Evolutionary conservation across 2,329 filamentous ascomycete genomes (phyloP).

Genomic region (Diaporthe batatas): DNA sequence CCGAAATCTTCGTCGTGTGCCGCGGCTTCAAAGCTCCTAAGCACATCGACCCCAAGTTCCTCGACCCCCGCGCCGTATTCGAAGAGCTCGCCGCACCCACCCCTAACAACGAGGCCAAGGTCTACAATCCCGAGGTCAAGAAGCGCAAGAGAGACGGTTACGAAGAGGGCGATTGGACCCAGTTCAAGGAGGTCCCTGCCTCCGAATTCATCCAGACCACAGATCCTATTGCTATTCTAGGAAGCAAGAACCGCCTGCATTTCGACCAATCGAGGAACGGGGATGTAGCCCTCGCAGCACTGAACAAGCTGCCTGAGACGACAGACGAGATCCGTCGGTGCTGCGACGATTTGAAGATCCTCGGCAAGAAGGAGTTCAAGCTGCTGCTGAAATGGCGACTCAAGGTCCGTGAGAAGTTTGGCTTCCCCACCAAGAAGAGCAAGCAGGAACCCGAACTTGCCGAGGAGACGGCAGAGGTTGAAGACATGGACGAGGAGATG

Average conservation of each 20-base stretch:
- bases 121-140: constrained; percentile 97
- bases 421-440: constrained; percentile 82
- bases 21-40: constrained; percentile 96
- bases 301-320: constrained; percentile 89
- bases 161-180: constrained; percentile 93
- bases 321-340: constrained; percentile 83
- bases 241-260: constrained; percentile 84
- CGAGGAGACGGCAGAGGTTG: constrained; percentile 85
- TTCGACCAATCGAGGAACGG: constrained; percentile 85
- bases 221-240: constrained; percentile 93
- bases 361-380: constrained; percentile 96
- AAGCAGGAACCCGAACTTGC: constrained; percentile 58
- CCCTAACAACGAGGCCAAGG: constrained; percentile 96
- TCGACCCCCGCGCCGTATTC: constrained; percentile 91
- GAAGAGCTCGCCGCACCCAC: constrained; percentile 88
- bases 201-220: constrained; percentile 94
- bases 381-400: constrained; percentile 89
- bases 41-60: constrained; percentile 89
- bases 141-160: constrained; percentile 98
- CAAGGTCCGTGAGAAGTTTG: constrained; percentile 90
- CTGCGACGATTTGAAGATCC: constrained; percentile 87
- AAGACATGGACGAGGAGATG: constrained; percentile 94
- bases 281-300: constrained; percentile 87
- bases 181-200: constrained; percentile 89
- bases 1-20: constrained; percentile 98